Percentiles rank a stretch among this genome's conserved stretches.
phyloP scores from a whole-genome alignment of 2,329 filamentous ascomycete species.

The Fusarium sp. region DNA sequence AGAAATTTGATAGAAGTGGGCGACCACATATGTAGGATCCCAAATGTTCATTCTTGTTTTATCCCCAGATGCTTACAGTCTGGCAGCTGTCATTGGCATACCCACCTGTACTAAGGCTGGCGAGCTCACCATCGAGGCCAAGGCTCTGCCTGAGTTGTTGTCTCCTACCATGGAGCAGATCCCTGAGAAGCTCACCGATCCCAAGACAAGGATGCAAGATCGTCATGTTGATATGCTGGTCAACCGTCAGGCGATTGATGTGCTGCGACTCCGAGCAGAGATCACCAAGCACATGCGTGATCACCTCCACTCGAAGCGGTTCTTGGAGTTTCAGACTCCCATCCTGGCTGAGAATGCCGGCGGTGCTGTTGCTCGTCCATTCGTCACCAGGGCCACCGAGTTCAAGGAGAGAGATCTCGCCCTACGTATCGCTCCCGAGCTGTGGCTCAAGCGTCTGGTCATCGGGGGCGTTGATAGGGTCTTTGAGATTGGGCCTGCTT shows the following conservation, averaged over 20 bases:
- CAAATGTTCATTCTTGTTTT: conserved; percentile 26
- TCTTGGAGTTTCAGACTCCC: conserved; percentile 91
- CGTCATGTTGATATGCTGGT: conserved; percentile 90
- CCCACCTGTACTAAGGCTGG: conserved; percentile 77
- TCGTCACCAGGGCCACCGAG: conserved; percentile 82
- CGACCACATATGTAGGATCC: conserved; percentile 81
- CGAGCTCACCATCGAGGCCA: conserved; percentile 78
- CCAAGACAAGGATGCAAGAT: conserved; percentile 77
- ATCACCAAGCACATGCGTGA: conserved; percentile 80
- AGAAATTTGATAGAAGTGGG: conserved; percentile 78
- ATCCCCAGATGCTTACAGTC: conserved; percentile 38
- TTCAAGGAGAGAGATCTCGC: conserved; percentile 77
- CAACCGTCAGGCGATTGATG: conserved; percentile 73
- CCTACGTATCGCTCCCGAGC: conserved; percentile 89
- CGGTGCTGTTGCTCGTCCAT: conserved; percentile 89
- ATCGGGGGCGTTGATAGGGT: conserved; percentile 88
- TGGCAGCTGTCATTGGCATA: conserved; percentile 73
- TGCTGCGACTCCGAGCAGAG: conserved; percentile 77
- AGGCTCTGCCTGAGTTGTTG: conserved; percentile 74
- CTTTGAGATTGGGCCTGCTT: conserved; percentile 92
- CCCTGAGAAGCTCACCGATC: conserved; percentile 75
- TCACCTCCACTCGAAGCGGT: conserved; percentile 76
- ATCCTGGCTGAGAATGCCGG: conserved; percentile 84
- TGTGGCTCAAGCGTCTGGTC: conserved; percentile 93
- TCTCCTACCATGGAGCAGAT: conserved; percentile 84